These are phyloP conservation scores for Brassica balearica DNA, from an alignment of 441 rosid genomes.

Conservation along the genomic window DNA sequence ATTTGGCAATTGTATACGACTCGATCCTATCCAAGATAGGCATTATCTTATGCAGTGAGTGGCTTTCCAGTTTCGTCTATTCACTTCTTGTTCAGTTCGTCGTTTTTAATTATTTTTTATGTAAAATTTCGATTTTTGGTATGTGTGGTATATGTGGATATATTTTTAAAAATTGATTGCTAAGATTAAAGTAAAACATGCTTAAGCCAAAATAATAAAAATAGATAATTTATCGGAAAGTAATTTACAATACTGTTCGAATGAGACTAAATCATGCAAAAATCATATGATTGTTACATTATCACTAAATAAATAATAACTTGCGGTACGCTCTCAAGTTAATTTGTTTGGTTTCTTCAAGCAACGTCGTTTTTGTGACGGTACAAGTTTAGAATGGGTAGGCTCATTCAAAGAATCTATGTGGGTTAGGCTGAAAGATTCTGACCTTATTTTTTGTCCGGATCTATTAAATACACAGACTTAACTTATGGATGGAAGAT, in stretches of 20 bases:
- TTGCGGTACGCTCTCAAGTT: too few relatives aligned
- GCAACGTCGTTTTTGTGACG: not conserved
- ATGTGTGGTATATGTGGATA: not conserved
- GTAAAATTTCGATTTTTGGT: not conserved
- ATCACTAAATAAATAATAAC: not conserved
- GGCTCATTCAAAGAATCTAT: not conserved
- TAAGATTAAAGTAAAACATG: too few relatives aligned
- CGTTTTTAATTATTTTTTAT: not conserved
- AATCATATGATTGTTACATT: not conserved
- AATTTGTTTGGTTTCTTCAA: not conserved
- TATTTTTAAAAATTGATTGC: not conserved
- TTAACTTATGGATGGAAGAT: too few relatives aligned
- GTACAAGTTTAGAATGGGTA: not conserved
- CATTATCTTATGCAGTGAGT: constrained; percentile 8
- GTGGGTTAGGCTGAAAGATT: not conserved
- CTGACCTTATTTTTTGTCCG: too few relatives aligned
- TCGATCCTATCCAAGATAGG: not conserved
- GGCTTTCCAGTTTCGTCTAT: not conserved
- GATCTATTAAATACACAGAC: too few relatives aligned
- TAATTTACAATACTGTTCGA: not conserved
- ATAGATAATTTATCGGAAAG: not conserved
- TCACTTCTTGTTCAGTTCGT: not conserved
- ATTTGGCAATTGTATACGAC: constrained; percentile 10
- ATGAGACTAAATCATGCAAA: not conserved
- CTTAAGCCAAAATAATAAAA: too few relatives aligned